These are phyloP conservation scores for Ceriops decandra DNA, from an alignment of 345 rosid species.

Conservation along the genomic window DNA sequence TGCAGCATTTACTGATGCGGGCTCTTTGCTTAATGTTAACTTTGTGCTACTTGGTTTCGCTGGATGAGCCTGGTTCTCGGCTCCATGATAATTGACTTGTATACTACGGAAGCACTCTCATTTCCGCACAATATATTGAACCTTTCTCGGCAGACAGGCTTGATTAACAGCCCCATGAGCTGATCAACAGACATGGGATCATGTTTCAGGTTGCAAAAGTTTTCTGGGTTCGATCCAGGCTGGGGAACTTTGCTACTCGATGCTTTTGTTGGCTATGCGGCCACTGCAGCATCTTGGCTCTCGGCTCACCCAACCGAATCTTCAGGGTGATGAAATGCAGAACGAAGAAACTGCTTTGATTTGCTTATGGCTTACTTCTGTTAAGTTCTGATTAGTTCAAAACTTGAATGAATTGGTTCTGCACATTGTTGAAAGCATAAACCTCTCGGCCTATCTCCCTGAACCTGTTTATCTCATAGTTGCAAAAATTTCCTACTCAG, in stretches of 20 bases:
- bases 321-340: constrained; percentile 49
- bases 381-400: not conserved
- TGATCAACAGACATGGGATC: constrained; percentile 50
- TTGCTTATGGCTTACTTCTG: not conserved
- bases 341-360: constrained; percentile 51
- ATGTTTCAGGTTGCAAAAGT: constrained; percentile 49
- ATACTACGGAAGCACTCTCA: constrained; percentile 48
- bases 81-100: constrained; percentile 51
- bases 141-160: constrained; percentile 57
- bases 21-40: constrained; percentile 58
- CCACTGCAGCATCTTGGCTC: constrained; percentile 45
- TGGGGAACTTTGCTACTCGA: constrained; percentile 46
- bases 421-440: not conserved
- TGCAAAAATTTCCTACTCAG: too few species aligned
- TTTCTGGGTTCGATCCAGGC: constrained; percentile 58
- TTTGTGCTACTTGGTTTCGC: constrained; percentile 73
- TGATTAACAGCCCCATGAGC: constrained; percentile 39
- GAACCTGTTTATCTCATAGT: too few species aligned
- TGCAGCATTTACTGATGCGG: constrained; percentile 69
- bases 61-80: constrained; percentile 63
- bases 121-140: constrained; percentile 61
- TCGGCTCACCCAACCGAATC: constrained; percentile 66
- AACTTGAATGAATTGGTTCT: not conserved
- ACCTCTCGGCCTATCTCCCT: not conserved
- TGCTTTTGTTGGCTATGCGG: constrained; percentile 68